Evolutionary conservation across 208 protist genomes (phyloP).

Genomic region (Wallacemonas collosoma): DNA sequence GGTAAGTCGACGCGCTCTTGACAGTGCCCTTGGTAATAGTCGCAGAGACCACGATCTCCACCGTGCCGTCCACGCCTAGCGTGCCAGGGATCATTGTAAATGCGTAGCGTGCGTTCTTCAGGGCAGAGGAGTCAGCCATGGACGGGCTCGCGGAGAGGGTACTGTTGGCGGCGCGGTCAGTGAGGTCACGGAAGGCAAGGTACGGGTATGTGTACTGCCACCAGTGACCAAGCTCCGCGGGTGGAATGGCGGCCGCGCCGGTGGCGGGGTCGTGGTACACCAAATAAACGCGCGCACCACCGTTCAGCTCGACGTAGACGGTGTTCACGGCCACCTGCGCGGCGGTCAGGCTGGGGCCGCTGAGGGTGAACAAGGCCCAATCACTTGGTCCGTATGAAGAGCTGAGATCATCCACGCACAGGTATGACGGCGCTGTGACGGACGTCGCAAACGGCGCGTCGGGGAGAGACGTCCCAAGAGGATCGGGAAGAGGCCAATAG

Average conservation of each 20-base stretch:
- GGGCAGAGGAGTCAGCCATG: slow-evolving; percentile 24
- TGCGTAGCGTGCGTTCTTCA: slow-evolving; percentile 49
- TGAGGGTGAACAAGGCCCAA: slow-evolving; percentile 76
- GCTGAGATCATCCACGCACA: slow-evolving; percentile 77
- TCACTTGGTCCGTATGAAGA: slow-evolving; percentile 79
- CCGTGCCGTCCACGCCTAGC: slow-evolving; percentile 43
- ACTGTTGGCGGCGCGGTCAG: slow-evolving; percentile 32
- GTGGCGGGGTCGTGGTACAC: slow-evolving; percentile 62
- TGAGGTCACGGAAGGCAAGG: slow-evolving; percentile 74
- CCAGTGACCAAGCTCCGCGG: slow-evolving; percentile 41
- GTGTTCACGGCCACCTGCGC: slow-evolving; percentile 48
- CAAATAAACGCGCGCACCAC: slow-evolving; percentile 49
- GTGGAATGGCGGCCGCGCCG: slow-evolving; percentile 35
- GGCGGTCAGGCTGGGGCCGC: slow-evolving; percentile 39
- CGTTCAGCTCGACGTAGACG: slow-evolving; percentile 50
- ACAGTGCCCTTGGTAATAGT: slow-evolving; percentile 31
- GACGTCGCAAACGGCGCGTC: slow-evolving; percentile 63
- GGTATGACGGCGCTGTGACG: slow-evolving; percentile 22
- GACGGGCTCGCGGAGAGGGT: slow-evolving; percentile 43
- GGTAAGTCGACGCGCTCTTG: slow-evolving; percentile 53
- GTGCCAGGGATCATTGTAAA: slow-evolving; percentile 82
- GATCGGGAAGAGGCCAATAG: slow-evolving; percentile 85
- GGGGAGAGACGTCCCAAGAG: slow-evolving; percentile 69
- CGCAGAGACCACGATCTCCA: slow-evolving; percentile 66
- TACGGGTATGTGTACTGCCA: slow-evolving; percentile 77